phyloP scores from a whole-genome alignment of 169 alveolate genomes.

The Babesia sp. region DNA sequence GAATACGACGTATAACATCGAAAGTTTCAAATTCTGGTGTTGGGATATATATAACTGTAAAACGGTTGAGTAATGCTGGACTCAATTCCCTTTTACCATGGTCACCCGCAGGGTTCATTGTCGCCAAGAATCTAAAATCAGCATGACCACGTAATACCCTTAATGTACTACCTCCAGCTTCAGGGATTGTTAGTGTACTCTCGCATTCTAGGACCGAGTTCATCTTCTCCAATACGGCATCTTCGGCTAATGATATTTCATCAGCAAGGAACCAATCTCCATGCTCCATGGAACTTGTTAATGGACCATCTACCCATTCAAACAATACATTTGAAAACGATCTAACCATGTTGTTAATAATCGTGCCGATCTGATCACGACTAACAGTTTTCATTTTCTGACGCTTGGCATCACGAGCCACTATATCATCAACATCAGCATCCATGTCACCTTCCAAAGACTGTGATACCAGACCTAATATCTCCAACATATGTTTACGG shows the following conservation, averaged over 20 bases:
- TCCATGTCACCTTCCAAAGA: neutral
- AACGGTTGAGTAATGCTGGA: slow-evolving; percentile 97
- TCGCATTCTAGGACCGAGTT: slow-evolving; percentile 96
- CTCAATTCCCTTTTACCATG: slow-evolving; percentile 99
- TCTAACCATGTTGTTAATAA: neutral
- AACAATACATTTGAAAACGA: slow-evolving; percentile 69
- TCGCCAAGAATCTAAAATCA: slow-evolving; percentile 93
- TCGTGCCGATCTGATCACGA: neutral
- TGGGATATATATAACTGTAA: slow-evolving; percentile 95
- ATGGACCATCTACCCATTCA: slow-evolving; percentile 99
- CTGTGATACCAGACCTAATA: neutral
- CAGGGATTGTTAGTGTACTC: slow-evolving; percentile 77
- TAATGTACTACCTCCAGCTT: slow-evolving; percentile 73
- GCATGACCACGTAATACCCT: slow-evolving; percentile 86
- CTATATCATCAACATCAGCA: neutral
- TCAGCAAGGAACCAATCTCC: slow-evolving; percentile 95
- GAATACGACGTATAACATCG: slow-evolving; percentile 19
- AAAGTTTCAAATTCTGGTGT: slow-evolving; percentile 36
- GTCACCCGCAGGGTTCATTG: slow-evolving; percentile 99
- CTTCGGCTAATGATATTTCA: slow-evolving; percentile 98
- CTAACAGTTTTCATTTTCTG: slow-evolving; percentile 17
- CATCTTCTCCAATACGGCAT: slow-evolving; percentile 97
- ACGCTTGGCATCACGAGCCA: slow-evolving; percentile 10
- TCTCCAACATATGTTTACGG: neutral
- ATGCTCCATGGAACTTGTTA: slow-evolving; percentile 92